Percentiles rank a stretch among this genome's conserved stretches.
Evolutionary conservation across 2,329 filamentous ascomycete species (phyloP).

Genomic region (Shiraia sp.): DNA sequence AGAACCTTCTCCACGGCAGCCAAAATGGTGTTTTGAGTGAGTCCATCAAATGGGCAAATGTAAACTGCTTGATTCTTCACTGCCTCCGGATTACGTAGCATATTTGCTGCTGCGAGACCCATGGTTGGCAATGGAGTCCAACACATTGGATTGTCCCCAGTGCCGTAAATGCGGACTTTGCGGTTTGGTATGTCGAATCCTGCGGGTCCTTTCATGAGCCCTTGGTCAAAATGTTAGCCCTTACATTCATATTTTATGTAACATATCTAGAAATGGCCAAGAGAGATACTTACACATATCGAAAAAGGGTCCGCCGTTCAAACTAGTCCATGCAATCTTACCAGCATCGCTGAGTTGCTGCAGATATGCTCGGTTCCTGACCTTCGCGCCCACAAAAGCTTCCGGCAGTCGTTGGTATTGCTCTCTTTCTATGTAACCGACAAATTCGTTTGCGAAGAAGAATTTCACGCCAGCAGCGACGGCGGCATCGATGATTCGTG

Average conservation of each 20-base stretch:
- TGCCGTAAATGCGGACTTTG: slow-evolving; percentile 41
- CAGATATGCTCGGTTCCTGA: slow-evolving; percentile 30
- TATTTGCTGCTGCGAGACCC: slow-evolving; percentile 29
- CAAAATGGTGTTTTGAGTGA: slow-evolving; percentile 36
- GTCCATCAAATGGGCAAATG: slow-evolving; percentile 26
- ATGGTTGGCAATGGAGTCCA: slow-evolving; percentile 40
- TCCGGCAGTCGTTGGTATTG: slow-evolving; percentile 34
- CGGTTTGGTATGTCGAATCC: slow-evolving; percentile 37
- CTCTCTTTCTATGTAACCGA: slow-evolving; percentile 27
- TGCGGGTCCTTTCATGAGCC: slow-evolving; percentile 44
- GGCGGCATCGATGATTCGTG: slow-evolving; percentile 42
- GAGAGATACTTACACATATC: slow-evolving; percentile 38
- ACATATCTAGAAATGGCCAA: background rate
- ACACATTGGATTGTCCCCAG: slow-evolving; percentile 29
- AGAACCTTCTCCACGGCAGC: slow-evolving; percentile 25
- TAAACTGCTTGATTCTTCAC: slow-evolving; percentile 34
- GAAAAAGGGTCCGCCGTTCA: slow-evolving; percentile 44
- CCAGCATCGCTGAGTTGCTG: slow-evolving; percentile 23
- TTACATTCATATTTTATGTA: background rate
- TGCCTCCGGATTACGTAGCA: slow-evolving; percentile 30
- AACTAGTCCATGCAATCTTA: slow-evolving; percentile 33
- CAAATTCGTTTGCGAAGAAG: slow-evolving; percentile 42
- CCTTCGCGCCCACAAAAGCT: slow-evolving; percentile 28
- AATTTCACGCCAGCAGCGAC: slow-evolving; percentile 38
- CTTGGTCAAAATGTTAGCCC: slow-evolving; percentile 19